Conservation (phyloP, 1,284 basidiomycete species). For the Abortiporus biennis region DNA sequence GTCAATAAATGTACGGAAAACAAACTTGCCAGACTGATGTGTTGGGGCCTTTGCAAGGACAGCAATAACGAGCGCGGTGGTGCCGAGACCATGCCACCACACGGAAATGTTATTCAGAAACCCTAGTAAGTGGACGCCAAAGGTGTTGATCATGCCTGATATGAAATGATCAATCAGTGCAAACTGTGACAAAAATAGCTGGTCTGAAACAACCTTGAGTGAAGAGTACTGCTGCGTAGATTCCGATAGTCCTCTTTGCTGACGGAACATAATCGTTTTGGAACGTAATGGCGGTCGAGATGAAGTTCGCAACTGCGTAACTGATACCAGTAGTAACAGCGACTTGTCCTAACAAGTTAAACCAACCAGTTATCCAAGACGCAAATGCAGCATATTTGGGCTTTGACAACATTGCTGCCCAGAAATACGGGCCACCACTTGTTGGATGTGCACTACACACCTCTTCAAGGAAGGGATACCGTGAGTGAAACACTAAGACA, state of each 20-base stretch:
- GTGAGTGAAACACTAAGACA: background rate
- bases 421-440: constrained; percentile 70
- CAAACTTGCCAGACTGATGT: constrained; percentile 61
- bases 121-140: constrained; percentile 59
- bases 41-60: constrained; percentile 64
- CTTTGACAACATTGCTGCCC: constrained; percentile 66
- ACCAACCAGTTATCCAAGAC: constrained; percentile 71
- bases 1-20: constrained; percentile 68
- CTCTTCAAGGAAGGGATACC: constrained; percentile 29
- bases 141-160: constrained; percentile 59
- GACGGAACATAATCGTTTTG: constrained; percentile 52
- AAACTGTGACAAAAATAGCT: background rate
- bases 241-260: constrained; percentile 57
- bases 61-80: constrained; percentile 57
- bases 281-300: constrained; percentile 57
- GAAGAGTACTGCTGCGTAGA: constrained; percentile 65
- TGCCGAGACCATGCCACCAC: constrained; percentile 69
- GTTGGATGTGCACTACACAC: constrained; percentile 72
- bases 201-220: constrained; percentile 37
- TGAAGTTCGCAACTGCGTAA: constrained; percentile 64
- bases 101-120: constrained; percentile 69
- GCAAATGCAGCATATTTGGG: constrained; percentile 51
- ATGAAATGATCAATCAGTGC: background rate
- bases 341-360: constrained; percentile 72
- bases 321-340: constrained; percentile 74